phyloP scores from a whole-genome alignment of 176 grass and related monocot genomes.

The Musa schizocarpa region DNA sequence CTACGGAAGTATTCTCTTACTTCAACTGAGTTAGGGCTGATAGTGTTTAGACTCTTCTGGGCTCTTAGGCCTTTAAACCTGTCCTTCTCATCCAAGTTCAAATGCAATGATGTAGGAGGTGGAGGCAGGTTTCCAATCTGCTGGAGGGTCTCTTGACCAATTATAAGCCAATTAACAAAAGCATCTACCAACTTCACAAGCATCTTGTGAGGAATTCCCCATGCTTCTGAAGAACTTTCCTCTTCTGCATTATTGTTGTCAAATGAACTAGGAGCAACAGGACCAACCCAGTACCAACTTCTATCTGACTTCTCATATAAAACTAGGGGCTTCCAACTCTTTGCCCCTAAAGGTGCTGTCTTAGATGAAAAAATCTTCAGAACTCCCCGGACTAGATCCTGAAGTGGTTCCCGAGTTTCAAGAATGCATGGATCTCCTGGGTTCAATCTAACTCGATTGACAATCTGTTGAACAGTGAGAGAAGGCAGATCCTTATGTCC shows the following conservation, averaged over 20 bases:
- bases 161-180: constrained; percentile 99
- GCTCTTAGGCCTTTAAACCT: constrained; percentile 97
- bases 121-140: constrained; percentile 92
- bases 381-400: constrained; percentile 92
- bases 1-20: constrained; percentile 73
- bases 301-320: constrained; percentile 78
- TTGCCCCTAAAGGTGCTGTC: constrained; percentile 91
- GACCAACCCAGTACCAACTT: constrained; percentile 85
- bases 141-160: constrained; percentile 93
- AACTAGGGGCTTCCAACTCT: constrained; percentile 79
- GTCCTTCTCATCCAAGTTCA: constrained; percentile 79
- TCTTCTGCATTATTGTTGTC: constrained; percentile 55
- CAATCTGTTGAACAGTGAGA: constrained; percentile 74
- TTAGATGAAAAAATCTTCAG: constrained; percentile 92
- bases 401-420: constrained; percentile 96
- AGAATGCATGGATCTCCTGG: constrained; percentile 88
- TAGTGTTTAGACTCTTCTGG: constrained; percentile 94
- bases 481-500: constrained; percentile 27
- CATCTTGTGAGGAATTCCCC: constrained; percentile 99
- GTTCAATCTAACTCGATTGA: constrained; percentile 65
- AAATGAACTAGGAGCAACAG: constrained; percentile 33
- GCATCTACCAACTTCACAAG: constrained; percentile 98
- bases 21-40: constrained; percentile 73
- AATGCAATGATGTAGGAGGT: constrained; percentile 66
- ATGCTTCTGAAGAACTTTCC: constrained; percentile 90